Conservation (phyloP, 192 early-diverging fungal genomes). For the Neocallimastix lanati region DNA sequence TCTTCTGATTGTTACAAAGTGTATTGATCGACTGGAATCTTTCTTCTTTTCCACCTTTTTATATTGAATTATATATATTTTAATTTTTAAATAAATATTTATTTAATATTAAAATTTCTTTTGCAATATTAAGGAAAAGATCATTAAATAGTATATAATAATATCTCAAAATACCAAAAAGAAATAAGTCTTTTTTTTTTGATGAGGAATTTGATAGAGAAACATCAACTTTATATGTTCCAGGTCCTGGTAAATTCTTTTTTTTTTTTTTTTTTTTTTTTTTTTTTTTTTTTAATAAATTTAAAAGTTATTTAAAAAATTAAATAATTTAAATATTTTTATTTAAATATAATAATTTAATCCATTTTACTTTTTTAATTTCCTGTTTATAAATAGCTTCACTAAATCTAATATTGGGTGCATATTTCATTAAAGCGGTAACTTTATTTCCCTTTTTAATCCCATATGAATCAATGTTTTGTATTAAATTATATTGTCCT, state of each 20-base stretch:
- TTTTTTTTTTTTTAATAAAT: not conserved
- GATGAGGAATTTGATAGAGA: not conserved
- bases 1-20: not conserved
- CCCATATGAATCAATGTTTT: not conserved
- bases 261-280: not conserved
- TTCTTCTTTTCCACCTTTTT: not conserved
- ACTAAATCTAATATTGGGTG: not conserved
- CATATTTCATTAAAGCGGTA: not conserved
- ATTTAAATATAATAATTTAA: not conserved
- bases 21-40: not conserved
- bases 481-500: not conserved
- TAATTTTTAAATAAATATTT: not conserved
- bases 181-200: not conserved
- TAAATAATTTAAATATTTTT: too few relatives aligned
- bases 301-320: not conserved
- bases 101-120: too few relatives aligned
- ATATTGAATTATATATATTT: not conserved
- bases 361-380: not conserved
- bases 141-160: too few relatives aligned
- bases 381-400: not conserved
- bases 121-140: too few relatives aligned
- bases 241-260: not conserved
- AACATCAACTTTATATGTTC: not conserved
- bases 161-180: not conserved
- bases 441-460: not conserved